Evolutionary conservation across 202 grass and related monocot genomes (phyloP), one percentile per base, ranked within the genome.

Genomic region (Digitaria exilis): DNA sequence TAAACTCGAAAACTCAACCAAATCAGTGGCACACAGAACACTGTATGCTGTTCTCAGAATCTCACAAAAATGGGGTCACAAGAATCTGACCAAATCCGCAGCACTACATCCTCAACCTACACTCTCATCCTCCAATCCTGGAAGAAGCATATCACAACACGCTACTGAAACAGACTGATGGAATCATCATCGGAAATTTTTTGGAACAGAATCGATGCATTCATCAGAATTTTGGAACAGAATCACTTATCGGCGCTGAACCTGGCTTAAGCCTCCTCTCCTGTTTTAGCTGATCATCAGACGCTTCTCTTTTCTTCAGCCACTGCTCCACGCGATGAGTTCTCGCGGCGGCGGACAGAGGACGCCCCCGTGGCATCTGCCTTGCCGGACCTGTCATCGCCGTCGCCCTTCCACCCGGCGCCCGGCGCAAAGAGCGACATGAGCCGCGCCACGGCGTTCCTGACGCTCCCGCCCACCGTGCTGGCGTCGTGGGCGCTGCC

Each of bases 351-450:
- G 31, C 79, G 79, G 57, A 29, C 22, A 49, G 84, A 73, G 8
- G 59, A 73, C 15, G 48, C 31, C 34, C 5, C 62, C 21, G 28
- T 65, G 32, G 29, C 50, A 0, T 45, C 80, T 19, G 16, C 28
- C 56, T 69, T 83, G 26, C 56, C 19, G 59, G 67, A 83, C 31
- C 21, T 73, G 2, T 77, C 79, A 58, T 75, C 75, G 57, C 72
- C 79, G 24, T 85, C 74, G 1, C 72, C 78, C 56, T 32, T 86
- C 73, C 65, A 75, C 37, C 71, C 72, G 8, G 30, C 65, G 9
- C 59, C 73, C 2, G 84, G 79, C 37, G 50, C 17, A 24, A 87
- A 77, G 35, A 80, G 87, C 2, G 89, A 87, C 35, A 84, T 35
- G 42, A 87, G 22, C 81, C 76, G 69, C n/a, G 81, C 31, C 17